Evolutionary conservation across 441 rosid genomes (phyloP).

Genomic region (Erodium moschatum): DNA sequence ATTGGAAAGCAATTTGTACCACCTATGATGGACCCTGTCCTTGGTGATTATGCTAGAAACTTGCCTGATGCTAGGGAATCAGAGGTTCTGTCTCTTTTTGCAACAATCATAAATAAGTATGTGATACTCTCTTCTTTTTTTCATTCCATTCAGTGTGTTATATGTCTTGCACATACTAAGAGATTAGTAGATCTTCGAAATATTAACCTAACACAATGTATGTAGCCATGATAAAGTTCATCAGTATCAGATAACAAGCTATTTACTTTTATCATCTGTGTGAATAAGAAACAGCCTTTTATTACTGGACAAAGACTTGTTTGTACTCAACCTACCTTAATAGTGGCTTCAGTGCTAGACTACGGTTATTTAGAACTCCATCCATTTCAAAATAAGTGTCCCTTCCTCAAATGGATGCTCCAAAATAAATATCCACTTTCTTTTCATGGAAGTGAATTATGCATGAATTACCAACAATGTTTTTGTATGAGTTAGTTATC

Average conservation of each 20-base stretch:
- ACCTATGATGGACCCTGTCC: constrained; percentile 99
- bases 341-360: neutral
- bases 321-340: neutral
- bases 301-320: neutral
- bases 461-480: neutral
- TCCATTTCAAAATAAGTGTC: no score
- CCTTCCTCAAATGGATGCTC: no score
- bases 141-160: neutral
- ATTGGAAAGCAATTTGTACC: constrained; percentile 98
- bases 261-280: neutral
- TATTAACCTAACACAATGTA: neutral
- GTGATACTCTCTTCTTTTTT: constrained; percentile 10
- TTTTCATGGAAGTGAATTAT: neutral
- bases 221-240: neutral
- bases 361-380: neutral
- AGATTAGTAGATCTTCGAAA: neutral
- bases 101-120: constrained; percentile 97
- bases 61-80: constrained; percentile 99
- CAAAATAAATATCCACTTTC: neutral
- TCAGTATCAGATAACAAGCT: neutral
- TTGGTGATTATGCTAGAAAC: constrained; percentile 95
- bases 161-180: neutral
- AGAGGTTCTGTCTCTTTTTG: constrained; percentile 94
- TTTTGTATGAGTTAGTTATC: neutral
- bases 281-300: neutral